These are phyloP conservation scores for Talaromyces proteolyticus DNA, from an alignment of 495 filamentous ascomycete species.

Conservation along the genomic window DNA sequence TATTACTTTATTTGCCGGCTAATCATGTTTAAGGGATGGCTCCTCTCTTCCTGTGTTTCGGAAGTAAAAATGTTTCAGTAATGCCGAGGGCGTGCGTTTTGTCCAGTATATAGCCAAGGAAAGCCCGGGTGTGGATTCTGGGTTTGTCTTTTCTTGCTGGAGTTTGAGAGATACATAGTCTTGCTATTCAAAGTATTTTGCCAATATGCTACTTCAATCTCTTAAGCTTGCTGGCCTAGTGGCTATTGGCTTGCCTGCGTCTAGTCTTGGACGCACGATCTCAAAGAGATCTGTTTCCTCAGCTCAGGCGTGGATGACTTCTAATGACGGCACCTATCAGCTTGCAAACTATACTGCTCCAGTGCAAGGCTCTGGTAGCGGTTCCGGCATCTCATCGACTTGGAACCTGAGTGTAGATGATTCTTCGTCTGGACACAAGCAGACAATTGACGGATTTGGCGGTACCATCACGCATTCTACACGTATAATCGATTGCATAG, in stretches of 20 bases:
- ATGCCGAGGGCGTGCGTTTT: too few relatives aligned
- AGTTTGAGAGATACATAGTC: too few relatives aligned
- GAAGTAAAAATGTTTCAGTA: too few relatives aligned
- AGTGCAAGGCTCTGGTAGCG: background rate
- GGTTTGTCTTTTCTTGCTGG: too few relatives aligned
- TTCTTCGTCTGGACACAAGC: conserved; percentile 37
- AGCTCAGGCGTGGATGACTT: background rate
- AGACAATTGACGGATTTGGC: conserved; percentile 49
- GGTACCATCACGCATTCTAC: background rate
- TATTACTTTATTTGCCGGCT: too few relatives aligned
- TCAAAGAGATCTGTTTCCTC: background rate
- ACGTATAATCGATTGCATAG: background rate
- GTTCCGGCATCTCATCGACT: conserved; percentile 18
- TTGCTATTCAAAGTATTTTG: too few relatives aligned
- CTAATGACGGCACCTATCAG: conserved; percentile 9
- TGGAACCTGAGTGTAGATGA: conserved; percentile 45
- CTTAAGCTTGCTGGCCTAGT: background rate
- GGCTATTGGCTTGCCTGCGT: background rate
- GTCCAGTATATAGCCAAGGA: too few relatives aligned
- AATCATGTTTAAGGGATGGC: too few relatives aligned
- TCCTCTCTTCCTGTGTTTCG: too few relatives aligned
- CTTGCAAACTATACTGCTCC: background rate
- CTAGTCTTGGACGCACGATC: background rate
- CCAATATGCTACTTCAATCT: background rate
- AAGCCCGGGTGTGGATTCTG: background rate